These are phyloP conservation scores for Uromyces viciae-fabae DNA, from an alignment of 1,284 basidiomycete species.

Conservation along the genomic window DNA sequence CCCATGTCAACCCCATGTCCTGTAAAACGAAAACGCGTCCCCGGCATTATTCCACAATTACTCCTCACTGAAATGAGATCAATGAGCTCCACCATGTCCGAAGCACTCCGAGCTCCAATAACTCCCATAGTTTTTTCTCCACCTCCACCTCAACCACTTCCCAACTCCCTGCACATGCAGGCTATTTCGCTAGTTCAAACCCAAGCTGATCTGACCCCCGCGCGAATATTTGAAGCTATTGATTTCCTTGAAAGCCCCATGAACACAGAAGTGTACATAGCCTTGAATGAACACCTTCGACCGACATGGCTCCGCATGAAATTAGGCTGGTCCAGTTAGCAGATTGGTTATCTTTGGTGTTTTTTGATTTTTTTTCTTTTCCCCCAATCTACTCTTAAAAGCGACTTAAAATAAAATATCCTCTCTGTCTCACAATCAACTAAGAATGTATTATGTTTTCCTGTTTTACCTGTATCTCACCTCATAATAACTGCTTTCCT, in stretches of 20 bases:
- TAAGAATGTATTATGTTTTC: no score
- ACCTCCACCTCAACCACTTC: not conserved
- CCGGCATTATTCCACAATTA: not conserved
- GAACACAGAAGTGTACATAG: not conserved
- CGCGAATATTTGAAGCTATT: not conserved
- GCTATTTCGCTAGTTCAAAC: not conserved
- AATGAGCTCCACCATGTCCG: not conserved
- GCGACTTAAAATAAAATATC: no score
- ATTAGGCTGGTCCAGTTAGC: conserved; percentile 1
- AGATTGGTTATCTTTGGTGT: no score
- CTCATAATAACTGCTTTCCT: no score
- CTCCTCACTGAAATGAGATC: not conserved
- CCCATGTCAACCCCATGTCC: no score
- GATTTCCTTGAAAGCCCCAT: not conserved
- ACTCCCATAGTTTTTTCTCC: not conserved
- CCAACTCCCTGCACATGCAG: not conserved
- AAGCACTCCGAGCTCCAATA: not conserved
- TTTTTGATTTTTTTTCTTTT: no score
- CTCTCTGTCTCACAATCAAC: no score
- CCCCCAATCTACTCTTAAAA: no score
- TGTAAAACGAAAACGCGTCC: not conserved
- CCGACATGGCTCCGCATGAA: conserved; percentile 1
- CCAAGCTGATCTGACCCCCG: not conserved
- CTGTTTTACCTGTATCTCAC: no score
- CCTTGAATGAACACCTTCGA: not conserved